These are phyloP conservation scores for Russula griseocarnosa DNA, from an alignment of 768 basidiomycete species.

Conservation along the genomic window DNA sequence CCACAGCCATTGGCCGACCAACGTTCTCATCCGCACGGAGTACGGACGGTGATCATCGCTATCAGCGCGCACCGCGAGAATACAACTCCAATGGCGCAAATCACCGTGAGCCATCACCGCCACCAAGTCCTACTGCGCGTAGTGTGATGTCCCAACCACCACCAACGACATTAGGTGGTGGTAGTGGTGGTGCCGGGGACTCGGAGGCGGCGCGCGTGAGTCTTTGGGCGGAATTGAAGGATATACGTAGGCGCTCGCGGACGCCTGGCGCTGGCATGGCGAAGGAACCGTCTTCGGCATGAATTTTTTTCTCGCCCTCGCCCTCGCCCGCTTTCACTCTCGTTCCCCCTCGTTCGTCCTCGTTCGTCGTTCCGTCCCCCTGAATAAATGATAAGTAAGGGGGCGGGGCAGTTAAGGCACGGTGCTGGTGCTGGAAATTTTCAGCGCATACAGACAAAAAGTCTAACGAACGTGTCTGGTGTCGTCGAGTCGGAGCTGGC, in stretches of 20 bases:
- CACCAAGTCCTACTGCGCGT: conserved; percentile 39
- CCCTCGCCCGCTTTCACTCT: too few relatives aligned
- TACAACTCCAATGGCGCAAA: conserved; percentile 5
- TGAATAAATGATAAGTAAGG: background rate
- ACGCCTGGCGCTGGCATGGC: conserved; percentile 9
- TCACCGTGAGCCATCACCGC: conserved; percentile 32
- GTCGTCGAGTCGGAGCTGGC: background rate
- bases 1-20: conserved; percentile 32
- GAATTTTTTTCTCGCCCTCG: background rate
- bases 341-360: background rate
- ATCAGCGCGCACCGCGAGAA: conserved; percentile 20
- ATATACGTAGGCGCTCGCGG: conserved; percentile 20
- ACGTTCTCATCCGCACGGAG: conserved; percentile 29
- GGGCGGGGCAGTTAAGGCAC: background rate
- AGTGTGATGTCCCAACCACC: conserved; percentile 29
- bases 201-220: conserved; percentile 21
- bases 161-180: background rate
- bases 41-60: conserved; percentile 24
- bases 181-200: background rate
- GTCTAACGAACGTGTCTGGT: background rate
- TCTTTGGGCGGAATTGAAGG: conserved; percentile 28
- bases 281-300: background rate
- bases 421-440: background rate
- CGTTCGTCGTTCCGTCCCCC: background rate
- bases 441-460: background rate